Evolutionary conservation across 1,284 basidiomycete genomes (phyloP).

Genomic region (Trichosporon coremiiforme): DNA sequence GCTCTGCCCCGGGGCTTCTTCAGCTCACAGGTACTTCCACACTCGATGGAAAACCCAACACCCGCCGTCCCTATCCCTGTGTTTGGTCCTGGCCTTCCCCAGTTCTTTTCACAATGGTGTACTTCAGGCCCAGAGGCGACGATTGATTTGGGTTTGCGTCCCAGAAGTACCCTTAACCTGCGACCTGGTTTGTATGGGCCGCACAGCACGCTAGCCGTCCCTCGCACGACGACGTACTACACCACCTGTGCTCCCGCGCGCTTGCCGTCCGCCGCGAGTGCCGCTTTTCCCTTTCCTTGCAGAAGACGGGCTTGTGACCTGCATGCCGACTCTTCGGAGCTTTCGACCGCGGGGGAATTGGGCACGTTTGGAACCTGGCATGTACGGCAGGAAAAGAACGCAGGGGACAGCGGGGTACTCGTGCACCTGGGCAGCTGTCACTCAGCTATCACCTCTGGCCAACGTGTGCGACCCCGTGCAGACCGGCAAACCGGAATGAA

Average conservation of each 20-base stretch:
- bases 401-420: background rate
- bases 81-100: background rate
- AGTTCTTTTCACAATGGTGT: too few species aligned
- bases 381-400: background rate
- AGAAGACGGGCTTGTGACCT: background rate
- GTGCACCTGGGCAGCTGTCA: background rate
- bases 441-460: background rate
- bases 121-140: too few species aligned
- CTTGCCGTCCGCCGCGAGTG: background rate
- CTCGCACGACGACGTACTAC: background rate
- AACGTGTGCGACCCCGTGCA: background rate
- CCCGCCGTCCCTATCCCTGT: background rate
- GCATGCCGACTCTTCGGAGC: background rate
- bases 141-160: background rate
- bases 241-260: background rate
- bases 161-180: background rate
- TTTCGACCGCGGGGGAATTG: background rate
- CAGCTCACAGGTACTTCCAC: background rate
- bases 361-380: background rate
- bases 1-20: background rate
- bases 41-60: slow-evolving; percentile 1
- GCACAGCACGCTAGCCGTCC: too few species aligned
- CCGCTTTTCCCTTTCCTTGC: background rate
- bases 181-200: background rate
- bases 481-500: background rate